Conservation (phyloP, 768 basidiomycete genomes). For the Mycena filopes region DNA sequence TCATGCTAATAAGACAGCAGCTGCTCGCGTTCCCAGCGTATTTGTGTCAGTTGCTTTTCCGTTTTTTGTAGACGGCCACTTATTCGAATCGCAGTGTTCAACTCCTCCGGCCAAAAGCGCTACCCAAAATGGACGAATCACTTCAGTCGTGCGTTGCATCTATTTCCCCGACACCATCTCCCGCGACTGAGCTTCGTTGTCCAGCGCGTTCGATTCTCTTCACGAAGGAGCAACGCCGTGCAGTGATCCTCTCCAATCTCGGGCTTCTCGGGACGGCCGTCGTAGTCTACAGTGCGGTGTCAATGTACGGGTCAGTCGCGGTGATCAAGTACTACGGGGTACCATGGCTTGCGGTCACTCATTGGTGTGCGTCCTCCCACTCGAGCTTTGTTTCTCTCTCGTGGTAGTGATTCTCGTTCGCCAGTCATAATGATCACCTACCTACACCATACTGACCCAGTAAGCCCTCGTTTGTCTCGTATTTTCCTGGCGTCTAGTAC, state of each 20-base stretch:
- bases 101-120: conserved; percentile 49
- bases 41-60: conserved; percentile 38
- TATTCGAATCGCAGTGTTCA: conserved; percentile 40
- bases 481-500: not conserved
- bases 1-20: conserved; percentile 52
- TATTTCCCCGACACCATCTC: not conserved
- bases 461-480: not conserved
- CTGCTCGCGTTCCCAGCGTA: conserved; percentile 57
- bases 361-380: conserved; percentile 32
- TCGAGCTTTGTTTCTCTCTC: not conserved
- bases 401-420: not conserved
- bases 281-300: conserved; percentile 36
- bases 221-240: conserved; percentile 44
- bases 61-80: conserved; percentile 19
- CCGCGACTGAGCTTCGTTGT: not conserved
- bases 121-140: conserved; percentile 56
- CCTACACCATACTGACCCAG: conserved; percentile 72
- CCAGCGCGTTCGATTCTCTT: conserved; percentile 53
- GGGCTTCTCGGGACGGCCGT: conserved; percentile 45
- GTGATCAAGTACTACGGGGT: conserved; percentile 42
- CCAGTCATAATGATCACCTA: conserved; percentile 59
- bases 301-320: conserved; percentile 36
- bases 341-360: conserved; percentile 30
- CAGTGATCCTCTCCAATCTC: conserved; percentile 50
- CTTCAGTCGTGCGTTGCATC: conserved; percentile 42